These are phyloP conservation scores for Tetracladium setigerum DNA, from an alignment of 495 filamentous ascomycete species.

Conservation along the genomic window DNA sequence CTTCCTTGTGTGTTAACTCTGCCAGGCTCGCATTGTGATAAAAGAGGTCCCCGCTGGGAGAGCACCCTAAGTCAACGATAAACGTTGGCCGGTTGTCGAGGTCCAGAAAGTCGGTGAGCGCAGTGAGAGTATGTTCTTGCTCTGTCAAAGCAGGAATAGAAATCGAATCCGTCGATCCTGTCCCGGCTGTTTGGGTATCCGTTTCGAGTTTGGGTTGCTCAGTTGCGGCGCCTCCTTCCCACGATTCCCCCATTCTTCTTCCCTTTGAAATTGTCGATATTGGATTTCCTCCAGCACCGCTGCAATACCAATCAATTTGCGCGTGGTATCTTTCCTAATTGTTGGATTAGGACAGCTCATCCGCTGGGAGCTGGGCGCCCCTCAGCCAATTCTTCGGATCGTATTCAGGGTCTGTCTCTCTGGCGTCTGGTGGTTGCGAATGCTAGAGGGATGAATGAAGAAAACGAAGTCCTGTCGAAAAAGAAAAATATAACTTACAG, in stretches of 20 bases:
- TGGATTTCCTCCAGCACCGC: no score
- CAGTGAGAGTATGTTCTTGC: neutral
- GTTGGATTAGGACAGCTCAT: no score
- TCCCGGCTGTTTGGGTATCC: neutral
- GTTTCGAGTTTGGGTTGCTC: neutral
- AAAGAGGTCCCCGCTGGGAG: neutral
- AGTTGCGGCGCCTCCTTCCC: neutral
- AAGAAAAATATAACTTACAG: no score
- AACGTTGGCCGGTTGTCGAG: conserved; percentile 11
- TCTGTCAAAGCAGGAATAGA: neutral
- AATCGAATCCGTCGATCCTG: conserved; percentile 3
- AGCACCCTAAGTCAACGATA: conserved; percentile 5
- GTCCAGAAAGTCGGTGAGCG: conserved; percentile 8
- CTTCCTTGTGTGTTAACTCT: neutral
- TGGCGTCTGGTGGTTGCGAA: no score
- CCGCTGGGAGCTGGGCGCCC: no score
- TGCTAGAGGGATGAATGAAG: no score
- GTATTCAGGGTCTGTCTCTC: no score
- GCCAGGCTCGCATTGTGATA: conserved; percentile 8
- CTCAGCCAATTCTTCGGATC: no score
- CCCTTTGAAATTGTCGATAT: neutral
- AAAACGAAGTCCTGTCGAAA: no score
- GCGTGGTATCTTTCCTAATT: no score
- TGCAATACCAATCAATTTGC: no score
- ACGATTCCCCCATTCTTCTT: neutral